These are phyloP conservation scores for Gracilaria caudata DNA, from an alignment of 23 red algal species.

Conservation along the genomic window DNA sequence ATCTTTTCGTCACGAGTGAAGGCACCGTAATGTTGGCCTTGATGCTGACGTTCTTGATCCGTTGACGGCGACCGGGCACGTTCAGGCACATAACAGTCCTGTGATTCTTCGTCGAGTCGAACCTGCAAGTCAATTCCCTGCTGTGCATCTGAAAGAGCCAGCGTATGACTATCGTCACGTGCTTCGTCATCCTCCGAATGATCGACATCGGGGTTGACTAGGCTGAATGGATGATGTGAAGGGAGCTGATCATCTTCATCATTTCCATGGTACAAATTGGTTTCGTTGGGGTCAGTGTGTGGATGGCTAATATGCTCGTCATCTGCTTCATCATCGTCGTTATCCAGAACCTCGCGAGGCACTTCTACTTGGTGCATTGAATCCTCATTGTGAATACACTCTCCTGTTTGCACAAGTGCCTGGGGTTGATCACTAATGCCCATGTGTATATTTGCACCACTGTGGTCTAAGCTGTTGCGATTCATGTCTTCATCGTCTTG, in stretches of 20 bases:
- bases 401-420: conserved; percentile 19
- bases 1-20: background rate
- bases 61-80: background rate
- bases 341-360: conserved; percentile 13
- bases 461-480: conserved; percentile 5
- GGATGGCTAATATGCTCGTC: background rate
- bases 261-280: conserved; percentile 22
- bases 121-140: conserved; percentile 12
- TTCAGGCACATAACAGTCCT: background rate
- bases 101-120: background rate
- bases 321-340: conserved; percentile 13
- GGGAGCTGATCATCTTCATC: conserved; percentile 20
- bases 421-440: background rate
- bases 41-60: background rate
- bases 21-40: background rate
- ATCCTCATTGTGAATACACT: conserved; percentile 24
- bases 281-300: conserved; percentile 3
- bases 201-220: background rate
- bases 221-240: conserved; percentile 6
- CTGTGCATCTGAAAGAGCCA: background rate
- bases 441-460: background rate
- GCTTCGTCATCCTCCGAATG: background rate
- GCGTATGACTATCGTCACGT: conserved; percentile 15
- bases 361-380: conserved; percentile 31
- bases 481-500: background rate